These are phyloP conservation scores for Talaromyces rugulosus DNA, from an alignment of 2,329 filamentous ascomycete species.

Conservation along the genomic window DNA sequence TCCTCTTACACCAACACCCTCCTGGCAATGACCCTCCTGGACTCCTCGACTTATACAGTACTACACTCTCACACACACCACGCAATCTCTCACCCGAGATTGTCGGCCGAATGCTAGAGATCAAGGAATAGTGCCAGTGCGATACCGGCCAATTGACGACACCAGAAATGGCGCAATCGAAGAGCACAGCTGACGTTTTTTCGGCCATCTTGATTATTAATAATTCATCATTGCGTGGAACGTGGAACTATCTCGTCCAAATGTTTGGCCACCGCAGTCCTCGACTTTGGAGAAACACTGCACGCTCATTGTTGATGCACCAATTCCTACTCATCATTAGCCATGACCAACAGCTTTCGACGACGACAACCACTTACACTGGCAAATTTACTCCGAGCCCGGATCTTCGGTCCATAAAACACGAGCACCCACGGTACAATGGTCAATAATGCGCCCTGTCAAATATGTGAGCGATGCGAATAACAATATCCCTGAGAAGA, in stretches of 20 bases:
- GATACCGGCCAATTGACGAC: conserved; percentile 24
- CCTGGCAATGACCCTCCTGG: background rate
- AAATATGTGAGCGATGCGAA: background rate
- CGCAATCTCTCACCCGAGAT: conserved; percentile 11
- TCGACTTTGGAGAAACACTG: no score
- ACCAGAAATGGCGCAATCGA: conserved; percentile 30
- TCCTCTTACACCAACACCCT: background rate
- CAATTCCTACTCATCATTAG: conserved; percentile 9
- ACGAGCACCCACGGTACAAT: conserved; percentile 84
- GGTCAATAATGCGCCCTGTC: conserved; percentile 56
- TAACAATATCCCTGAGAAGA: background rate
- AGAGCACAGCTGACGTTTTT: background rate
- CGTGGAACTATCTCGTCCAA: conserved; percentile 1
- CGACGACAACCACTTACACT: conserved; percentile 40
- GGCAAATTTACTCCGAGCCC: conserved; percentile 72
- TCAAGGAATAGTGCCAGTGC: conserved; percentile 6
- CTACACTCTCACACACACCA: background rate
- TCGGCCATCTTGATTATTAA: background rate
- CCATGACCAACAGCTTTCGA: conserved; percentile 9
- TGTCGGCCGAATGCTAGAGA: conserved; percentile 23
- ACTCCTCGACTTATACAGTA: background rate
- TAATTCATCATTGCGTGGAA: background rate
- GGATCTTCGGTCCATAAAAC: conserved; percentile 71
- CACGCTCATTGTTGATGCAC: conserved; percentile 5
- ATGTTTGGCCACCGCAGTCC: no score